Base-by-base conservation (phyloP, 1,139 yeast species). In the Suhomyces kunorum region DNA sequence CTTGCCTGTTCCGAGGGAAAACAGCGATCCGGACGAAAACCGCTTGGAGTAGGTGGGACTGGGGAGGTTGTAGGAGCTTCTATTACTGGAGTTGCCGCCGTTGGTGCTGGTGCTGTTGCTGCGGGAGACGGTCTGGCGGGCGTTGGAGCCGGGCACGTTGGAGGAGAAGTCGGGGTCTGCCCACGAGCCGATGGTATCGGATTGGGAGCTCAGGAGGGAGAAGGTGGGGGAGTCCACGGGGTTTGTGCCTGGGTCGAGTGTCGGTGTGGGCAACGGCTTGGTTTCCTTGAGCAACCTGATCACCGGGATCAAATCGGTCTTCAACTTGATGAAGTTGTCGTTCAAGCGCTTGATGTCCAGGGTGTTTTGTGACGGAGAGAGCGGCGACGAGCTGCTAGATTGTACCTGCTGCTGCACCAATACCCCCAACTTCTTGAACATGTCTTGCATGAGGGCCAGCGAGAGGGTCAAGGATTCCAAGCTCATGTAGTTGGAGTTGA, bases 261-360 rank as follows among this genome's bases (percentile, higher is more conserved):
- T 74, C 3, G 83, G 83, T 0, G 80, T 74, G 0, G 83, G 83
- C 28, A 78, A 61, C 3, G 83, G 83, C 52, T 78, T 78, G 23
- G 71, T 66, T 44, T 78, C 82, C 45, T 78, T 78, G 13, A 76
- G 57, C 32, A 74, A 63, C 41, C 78, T 66, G 23, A 78, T 64
- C 20, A 78, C 70, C 0, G 83, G 83, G 32, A 75, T 64, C 50
- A 78, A 62, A 42, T 78, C 83, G 23, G 77, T 72, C 44, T 74
- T 72, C 45, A 78, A 59, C 50, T 73, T 70, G 34, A 62, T 62
- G 50, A 78, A 74, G 53, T 75, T 78, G 28, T 76, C 80, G 43
- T 66, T 68, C 38, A 78, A 58, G 43, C 56, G 61, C 44, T 64
- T 67, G 42, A 70, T 59, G 35, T 72, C 78, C 31, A 54, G 42